Conservation (phyloP, 345 rosid species). For the Gossypium ekmanianum region DNA sequence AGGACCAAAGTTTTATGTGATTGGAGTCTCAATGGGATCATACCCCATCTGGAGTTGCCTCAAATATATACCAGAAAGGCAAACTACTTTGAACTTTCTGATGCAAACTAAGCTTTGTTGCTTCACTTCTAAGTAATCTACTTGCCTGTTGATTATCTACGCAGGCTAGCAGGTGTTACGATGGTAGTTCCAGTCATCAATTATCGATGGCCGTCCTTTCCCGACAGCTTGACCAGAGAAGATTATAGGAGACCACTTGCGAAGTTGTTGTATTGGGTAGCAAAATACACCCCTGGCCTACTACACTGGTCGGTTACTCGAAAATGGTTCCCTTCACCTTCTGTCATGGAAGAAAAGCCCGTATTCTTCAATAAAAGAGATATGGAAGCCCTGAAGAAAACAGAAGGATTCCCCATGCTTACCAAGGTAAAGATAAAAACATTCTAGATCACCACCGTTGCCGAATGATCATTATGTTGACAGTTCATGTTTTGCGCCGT, state of each 20-base stretch:
- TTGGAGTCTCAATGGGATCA: constrained; percentile 91
- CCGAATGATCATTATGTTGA: constrained; percentile 9
- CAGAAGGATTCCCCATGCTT: constrained; percentile 79
- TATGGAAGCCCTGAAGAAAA: constrained; percentile 56
- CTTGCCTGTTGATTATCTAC: constrained; percentile 13
- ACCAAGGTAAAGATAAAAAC: constrained; percentile 46
- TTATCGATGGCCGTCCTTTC: constrained; percentile 78
- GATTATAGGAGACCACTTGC: constrained; percentile 60
- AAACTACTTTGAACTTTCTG: constrained; percentile 11
- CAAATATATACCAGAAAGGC: constrained; percentile 85
- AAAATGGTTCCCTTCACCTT: constrained; percentile 53
- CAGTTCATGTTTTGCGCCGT: neutral
- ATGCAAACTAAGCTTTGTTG: neutral
- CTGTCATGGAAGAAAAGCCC: constrained; percentile 53
- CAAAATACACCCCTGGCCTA: constrained; percentile 58
- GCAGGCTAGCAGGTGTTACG: constrained; percentile 80
- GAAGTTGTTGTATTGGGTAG: constrained; percentile 49
- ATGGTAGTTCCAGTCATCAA: constrained; percentile 70
- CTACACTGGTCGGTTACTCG: constrained; percentile 78
- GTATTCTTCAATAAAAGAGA: constrained; percentile 60
- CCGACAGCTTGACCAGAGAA: constrained; percentile 41
- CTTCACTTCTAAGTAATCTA: constrained; percentile 5
- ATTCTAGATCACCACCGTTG: neutral
- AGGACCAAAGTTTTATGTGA: constrained; percentile 63
- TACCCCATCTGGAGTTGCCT: constrained; percentile 89